Evolutionary conservation across 2,329 filamentous ascomycete species (phyloP), one percentile per base, ranked within the genome.

Genomic region (Coleophoma cylindrospora): DNA sequence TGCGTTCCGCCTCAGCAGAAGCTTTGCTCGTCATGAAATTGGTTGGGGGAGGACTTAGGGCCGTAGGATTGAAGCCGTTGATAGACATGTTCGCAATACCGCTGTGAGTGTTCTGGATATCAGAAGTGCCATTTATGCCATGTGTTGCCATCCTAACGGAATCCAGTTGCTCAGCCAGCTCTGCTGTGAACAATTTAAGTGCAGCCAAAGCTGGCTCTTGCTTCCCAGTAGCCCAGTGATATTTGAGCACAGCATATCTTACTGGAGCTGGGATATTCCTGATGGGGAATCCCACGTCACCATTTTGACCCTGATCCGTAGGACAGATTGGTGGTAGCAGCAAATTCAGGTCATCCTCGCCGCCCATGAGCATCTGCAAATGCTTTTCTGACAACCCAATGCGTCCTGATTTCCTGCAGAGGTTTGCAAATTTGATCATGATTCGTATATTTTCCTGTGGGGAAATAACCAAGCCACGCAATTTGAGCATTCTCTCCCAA

Each of bases 401-500:
- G 32, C 94, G 87, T 51, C 90, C 88, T 43, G 92, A 96, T 69
- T 99, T 99, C 62, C 95, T 88, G 69, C 95, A 99, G 5, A 99
- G 81, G 62, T 97, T 99, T 62, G 94, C 89, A 66, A 96, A 99
- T 67, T 99, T 99, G 74, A 99, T 97, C 84, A 91, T 96, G 91
- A 99, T 99, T 62, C 95, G 89, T 76, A 95, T 90, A 63, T 96
- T 96, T 66, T 99, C 91, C 34, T 83, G 82, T 0, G 95, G 92
- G 1, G 85, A 86, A 54, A 97, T 92, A 52, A 99, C 94, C 47
- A 99, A 77, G 15, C 90, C 89, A 52, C 94, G 84, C 32, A 99
- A 84, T 65, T 96, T 94, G 49, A 99, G 83, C 90, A 96, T 97
- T 53, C 94, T 84, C 66, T 96, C 91, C 94, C 94, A 99, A 3